Evolutionary conservation across 2,329 filamentous ascomycete species (phyloP), one percentile per base, ranked within the genome.

Genomic region (Dryadomyces quercus-mongolicae): DNA sequence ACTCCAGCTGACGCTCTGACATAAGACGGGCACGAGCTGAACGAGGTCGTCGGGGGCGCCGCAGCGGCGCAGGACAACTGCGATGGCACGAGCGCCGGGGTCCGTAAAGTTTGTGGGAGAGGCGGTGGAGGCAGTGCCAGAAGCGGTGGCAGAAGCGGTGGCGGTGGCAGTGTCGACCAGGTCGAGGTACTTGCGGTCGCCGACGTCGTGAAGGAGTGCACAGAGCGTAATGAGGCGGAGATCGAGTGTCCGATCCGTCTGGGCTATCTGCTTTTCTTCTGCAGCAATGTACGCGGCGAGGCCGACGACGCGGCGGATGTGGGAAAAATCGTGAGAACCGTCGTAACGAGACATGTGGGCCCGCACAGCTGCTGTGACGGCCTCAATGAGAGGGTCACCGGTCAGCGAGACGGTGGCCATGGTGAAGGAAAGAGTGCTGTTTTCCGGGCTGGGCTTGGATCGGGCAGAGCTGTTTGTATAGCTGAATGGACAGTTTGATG

Each of bases 171-270:
- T 81, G 3, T 69, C 65, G 54, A 74, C 76, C 1, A 77, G 71
- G 54, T 72, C 63, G 16, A 83, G 67, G 67, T 95, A 95, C 70
- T 95, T 95, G 67, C 78, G 82, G 70, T 95, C 91, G 57, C 87
- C 88, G 18, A 95, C 84, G 62, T 95, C 91, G 70, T 95, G 91
- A n/a, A 92, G 77, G 5, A 91, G 75, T 1, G 86, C 87, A 1
- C 81, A 74, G 25, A 94, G 81, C 31, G 80, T 80, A 59, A 93
- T 74, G 25, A 82, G 67, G 12, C 73, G 70, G 4, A 69, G 70
- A 65, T 87, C 75, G 34, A 71, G 53, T 0, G 21, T 16, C n/a
- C n/a, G n/a, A n/a, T n/a, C n/a, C 22, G 40, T 40, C 7, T 47
- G 43, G 3, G 5, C 20, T 58, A 21, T 31, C 60, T 55, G 58